Evolutionary conservation across 2,329 filamentous ascomycete genomes (phyloP).

Genomic region (Fusarium anthophilum): DNA sequence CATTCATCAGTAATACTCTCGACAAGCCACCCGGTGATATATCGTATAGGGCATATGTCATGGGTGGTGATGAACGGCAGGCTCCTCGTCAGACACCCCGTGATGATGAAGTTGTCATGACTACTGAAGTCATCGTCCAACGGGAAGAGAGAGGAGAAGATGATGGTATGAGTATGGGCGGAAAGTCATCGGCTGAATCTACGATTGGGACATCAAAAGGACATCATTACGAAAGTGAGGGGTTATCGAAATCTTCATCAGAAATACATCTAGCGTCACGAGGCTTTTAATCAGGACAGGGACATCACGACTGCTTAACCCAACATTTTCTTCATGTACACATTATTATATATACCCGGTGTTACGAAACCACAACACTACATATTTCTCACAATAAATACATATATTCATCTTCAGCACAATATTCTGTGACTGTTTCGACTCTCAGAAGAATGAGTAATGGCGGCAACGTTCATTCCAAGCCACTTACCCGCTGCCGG

Average conservation of each 20-base stretch:
- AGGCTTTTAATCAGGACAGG: slow-evolving; percentile 21
- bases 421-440: accelerated
- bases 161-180: slow-evolving; percentile 25
- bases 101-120: slow-evolving; percentile 39
- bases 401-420: accelerated
- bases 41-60: slow-evolving; percentile 39
- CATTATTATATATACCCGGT: slow-evolving; percentile 28
- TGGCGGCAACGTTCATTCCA: background rate
- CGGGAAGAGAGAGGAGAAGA: slow-evolving; percentile 37
- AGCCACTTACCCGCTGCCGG: background rate
- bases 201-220: slow-evolving; percentile 17
- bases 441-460: accelerated
- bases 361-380: background rate
- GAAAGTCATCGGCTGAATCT: slow-evolving; percentile 28
- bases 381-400: background rate
- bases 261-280: slow-evolving; percentile 38
- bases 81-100: background rate
- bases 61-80: slow-evolving; percentile 33
- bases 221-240: slow-evolving; percentile 20
- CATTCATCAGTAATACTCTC: slow-evolving; percentile 21
- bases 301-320: background rate
- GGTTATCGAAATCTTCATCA: slow-evolving; percentile 40
- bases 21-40: slow-evolving; percentile 21
- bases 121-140: slow-evolving; percentile 37
- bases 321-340: background rate